Base-by-base conservation (phyloP, 176 grass and related monocot genomes). In the Aegilops longissima region DNA sequence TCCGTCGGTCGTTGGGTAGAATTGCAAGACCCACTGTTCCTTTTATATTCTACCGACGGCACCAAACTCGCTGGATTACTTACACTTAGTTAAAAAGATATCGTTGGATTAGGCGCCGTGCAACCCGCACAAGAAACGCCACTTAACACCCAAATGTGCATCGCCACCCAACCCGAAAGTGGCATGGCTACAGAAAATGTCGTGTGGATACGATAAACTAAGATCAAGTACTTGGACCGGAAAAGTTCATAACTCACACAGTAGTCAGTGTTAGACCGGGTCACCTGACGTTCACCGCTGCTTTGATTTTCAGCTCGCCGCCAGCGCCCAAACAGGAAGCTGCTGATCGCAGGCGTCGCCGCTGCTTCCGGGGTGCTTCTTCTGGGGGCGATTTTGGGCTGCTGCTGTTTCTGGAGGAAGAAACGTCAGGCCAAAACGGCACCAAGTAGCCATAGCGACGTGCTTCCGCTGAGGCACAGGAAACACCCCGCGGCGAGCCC, bases 371-470 rank as follows among this genome's bases (percentile, higher is more conserved):
- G 75, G 3, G 61, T 87, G 18, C 68, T 91, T 3, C 59, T 90
- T 9, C 61, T 91, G 27, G 27, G 42, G 1, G 68, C 8, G 7
- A 35, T 38, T 3, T 21, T 59, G 2, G 74, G 20, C 16, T 87
- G 75, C 75, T 83, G 74, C 66, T 90, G 67, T 2, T 25, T 75
- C 7, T 61, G 84, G 85, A 90, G 66, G 80, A 74, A 17, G 59
- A 87, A 59, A 0, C 74, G 27, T 4, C 58, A 24, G 0, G 10
- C 25, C 42, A 61, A 45, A 56, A 59, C 29, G 44, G 80, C 80
- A 17, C 42, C 76, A 52, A 5, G 13, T 68, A 18, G 59, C 0
- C 80, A 62, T 1, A 61, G 80, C 59, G 81, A 69, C 59, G 68
- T 17, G 42, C 68, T 87, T 16, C 85, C 85, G 24, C 73, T 69